Conservation (phyloP, 208 protist species). For the Leishmania amazonensis region DNA sequence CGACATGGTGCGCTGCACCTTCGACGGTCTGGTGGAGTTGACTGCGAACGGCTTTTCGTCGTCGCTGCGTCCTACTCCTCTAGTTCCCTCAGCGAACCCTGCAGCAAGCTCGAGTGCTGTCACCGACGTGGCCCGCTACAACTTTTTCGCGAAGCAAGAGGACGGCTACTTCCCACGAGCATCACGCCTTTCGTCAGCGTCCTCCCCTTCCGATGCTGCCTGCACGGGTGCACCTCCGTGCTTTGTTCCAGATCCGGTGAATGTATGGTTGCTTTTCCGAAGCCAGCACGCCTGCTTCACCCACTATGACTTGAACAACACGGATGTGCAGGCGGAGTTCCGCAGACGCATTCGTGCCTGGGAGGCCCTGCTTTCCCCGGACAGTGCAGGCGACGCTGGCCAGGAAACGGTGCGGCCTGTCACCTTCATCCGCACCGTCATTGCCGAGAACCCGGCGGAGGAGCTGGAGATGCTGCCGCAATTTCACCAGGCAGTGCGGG, state of each 20-base stretch:
- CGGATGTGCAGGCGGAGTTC: constrained; percentile 50
- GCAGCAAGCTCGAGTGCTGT: background rate
- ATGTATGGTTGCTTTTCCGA: constrained; percentile 80
- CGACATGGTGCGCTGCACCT: constrained; percentile 81
- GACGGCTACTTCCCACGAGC: constrained; percentile 30
- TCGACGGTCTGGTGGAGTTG: constrained; percentile 78
- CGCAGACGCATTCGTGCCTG: constrained; percentile 56
- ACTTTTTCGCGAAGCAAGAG: background rate
- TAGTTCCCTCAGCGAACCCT: background rate
- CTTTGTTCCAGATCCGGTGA: constrained; percentile 64
- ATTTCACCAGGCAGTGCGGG: constrained; percentile 53
- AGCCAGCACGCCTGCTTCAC: constrained; percentile 82
- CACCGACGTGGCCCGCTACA: background rate
- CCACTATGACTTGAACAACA: constrained; percentile 78
- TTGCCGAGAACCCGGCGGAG: constrained; percentile 61
- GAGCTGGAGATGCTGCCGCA: constrained; percentile 67
- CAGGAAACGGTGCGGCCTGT: constrained; percentile 28
- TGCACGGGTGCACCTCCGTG: constrained; percentile 3
- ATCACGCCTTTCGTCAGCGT: background rate
- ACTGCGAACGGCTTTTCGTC: constrained; percentile 48
- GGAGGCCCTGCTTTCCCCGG: constrained; percentile 28
- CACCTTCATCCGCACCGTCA: constrained; percentile 78
- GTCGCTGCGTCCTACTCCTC: background rate
- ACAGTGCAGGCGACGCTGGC: background rate
- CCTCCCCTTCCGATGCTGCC: background rate